Conservation (phyloP, 352 stramenopile genomes). For the Halophytophthora polymorphica region DNA sequence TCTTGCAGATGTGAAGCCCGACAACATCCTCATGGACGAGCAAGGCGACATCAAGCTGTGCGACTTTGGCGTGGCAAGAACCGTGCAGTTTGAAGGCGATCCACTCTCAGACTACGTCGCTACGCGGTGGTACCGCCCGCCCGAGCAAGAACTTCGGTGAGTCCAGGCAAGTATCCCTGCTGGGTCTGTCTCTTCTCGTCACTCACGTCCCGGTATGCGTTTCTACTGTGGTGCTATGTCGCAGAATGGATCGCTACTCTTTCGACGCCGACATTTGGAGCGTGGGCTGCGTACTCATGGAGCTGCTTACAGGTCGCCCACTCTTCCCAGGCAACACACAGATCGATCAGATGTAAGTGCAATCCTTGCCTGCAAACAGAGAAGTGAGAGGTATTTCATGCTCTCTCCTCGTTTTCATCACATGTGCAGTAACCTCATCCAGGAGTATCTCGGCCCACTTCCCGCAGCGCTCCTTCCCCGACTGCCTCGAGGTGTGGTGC, state of each 20-base stretch:
- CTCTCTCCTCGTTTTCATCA: not conserved
- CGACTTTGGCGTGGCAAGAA: conserved; percentile 74
- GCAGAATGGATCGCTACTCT: conserved; percentile 71
- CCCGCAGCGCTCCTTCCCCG: conserved; percentile 35
- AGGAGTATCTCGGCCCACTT: conserved; percentile 61
- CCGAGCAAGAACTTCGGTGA: conserved; percentile 77
- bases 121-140: conserved; percentile 79
- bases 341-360: conserved; percentile 72
- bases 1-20: conserved; percentile 67
- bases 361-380: conserved; percentile 1
- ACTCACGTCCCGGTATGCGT: not conserved
- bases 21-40: conserved; percentile 82
- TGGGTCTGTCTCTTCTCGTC: not conserved
- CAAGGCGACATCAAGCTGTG: conserved; percentile 69
- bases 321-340: conserved; percentile 77
- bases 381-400: not conserved
- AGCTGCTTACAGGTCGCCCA: conserved; percentile 70
- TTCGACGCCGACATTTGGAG: conserved; percentile 85
- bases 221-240: not conserved
- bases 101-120: conserved; percentile 76
- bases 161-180: not conserved
- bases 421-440: conserved; percentile 60
- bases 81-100: conserved; percentile 78
- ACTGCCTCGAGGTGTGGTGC: conserved; percentile 48
- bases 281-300: conserved; percentile 71